A percentile compares a stretch with the other conserved stretches of the same genome.
These are phyloP conservation scores for Terfezia boudieri DNA, from an alignment of 495 filamentous ascomycete genomes.

Conservation along the genomic window DNA sequence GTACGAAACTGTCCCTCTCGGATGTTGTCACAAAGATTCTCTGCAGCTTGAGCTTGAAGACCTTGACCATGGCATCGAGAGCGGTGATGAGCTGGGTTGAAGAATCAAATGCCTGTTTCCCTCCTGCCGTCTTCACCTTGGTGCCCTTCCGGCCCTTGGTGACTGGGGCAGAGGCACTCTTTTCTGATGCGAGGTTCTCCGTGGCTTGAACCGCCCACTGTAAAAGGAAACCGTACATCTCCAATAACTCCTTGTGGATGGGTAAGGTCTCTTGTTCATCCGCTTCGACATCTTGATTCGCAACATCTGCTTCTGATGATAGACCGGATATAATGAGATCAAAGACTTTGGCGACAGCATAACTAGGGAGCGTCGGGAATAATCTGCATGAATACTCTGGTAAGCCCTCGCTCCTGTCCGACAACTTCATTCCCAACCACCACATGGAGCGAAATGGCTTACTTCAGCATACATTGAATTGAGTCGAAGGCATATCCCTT, in stretches of 20 bases:
- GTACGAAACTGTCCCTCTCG: slow-evolving; percentile 88
- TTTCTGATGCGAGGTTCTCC: slow-evolving; percentile 82
- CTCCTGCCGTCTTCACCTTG: slow-evolving; percentile 38
- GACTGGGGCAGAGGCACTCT: slow-evolving; percentile 44
- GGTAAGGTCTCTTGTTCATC: slow-evolving; percentile 73
- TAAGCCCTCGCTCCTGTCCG: too few relatives aligned
- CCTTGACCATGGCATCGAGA: slow-evolving; percentile 85
- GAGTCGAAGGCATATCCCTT: slow-evolving; percentile 67
- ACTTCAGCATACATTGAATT: slow-evolving; percentile 91
- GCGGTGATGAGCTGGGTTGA: slow-evolving; percentile 67
- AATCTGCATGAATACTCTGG: slow-evolving; percentile 37
- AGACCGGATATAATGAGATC: slow-evolving; percentile 82
- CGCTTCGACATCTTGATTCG: slow-evolving; percentile 65
- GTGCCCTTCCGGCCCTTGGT: slow-evolving; percentile 52
- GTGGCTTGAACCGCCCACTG: slow-evolving; percentile 89
- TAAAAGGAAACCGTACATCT: slow-evolving; percentile 83
- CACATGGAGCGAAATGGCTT: slow-evolving; percentile 21
- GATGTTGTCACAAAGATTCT: slow-evolving; percentile 90
- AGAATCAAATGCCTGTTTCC: slow-evolving; percentile 50
- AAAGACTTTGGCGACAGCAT: slow-evolving; percentile 74
- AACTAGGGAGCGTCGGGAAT: slow-evolving; percentile 53
- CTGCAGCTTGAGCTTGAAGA: slow-evolving; percentile 73
- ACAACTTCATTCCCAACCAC: background rate
- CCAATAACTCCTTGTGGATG: slow-evolving; percentile 73
- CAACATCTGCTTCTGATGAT: slow-evolving; percentile 72